phyloP scores from a whole-genome alignment of 2,329 filamentous ascomycete species.

The Coleophoma eucalyptorum region DNA sequence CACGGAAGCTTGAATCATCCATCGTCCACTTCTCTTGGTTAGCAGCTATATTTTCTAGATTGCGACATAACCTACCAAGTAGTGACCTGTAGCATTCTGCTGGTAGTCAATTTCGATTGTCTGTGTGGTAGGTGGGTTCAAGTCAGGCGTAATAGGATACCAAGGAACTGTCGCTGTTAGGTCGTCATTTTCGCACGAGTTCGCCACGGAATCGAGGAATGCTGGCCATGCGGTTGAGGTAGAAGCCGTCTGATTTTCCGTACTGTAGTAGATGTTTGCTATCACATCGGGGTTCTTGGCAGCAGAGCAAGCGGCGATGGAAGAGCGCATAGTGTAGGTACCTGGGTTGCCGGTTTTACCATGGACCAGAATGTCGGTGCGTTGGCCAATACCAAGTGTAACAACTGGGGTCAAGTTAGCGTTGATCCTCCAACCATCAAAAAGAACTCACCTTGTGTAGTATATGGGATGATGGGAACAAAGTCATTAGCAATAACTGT shows the following conservation, averaged over 20 bases:
- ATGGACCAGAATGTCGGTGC: conserved; percentile 37
- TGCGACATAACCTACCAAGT: conserved; percentile 4
- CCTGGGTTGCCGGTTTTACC: conserved; percentile 32
- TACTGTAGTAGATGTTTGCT: conserved; percentile 62
- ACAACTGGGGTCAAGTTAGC: conserved; percentile 32
- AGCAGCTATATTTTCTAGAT: background rate
- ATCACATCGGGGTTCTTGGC: conserved; percentile 44
- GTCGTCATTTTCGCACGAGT: conserved; percentile 4
- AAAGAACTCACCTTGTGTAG: conserved; percentile 6
- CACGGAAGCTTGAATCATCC: conserved; percentile 44
- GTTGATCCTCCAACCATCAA: background rate
- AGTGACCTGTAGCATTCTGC: conserved; percentile 44
- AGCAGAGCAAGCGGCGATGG: conserved; percentile 41
- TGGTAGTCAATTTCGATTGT: conserved; percentile 33
- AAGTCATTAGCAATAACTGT: conserved; percentile 13
- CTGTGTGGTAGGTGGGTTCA: conserved; percentile 13
- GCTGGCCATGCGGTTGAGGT: conserved; percentile 13
- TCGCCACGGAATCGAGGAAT: conserved; percentile 2
- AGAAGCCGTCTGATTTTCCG: conserved; percentile 29
- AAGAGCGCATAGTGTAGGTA: conserved; percentile 53
- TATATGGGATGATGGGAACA: conserved; percentile 10
- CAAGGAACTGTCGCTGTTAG: conserved; percentile 15
- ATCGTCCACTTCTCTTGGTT: conserved; percentile 40
- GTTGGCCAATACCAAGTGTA: conserved; percentile 53
- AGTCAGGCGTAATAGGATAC: conserved; percentile 15